Evolutionary conservation across 2,329 filamentous ascomycete genomes (phyloP).

Genomic region (Emericellopsis atlantica): DNA sequence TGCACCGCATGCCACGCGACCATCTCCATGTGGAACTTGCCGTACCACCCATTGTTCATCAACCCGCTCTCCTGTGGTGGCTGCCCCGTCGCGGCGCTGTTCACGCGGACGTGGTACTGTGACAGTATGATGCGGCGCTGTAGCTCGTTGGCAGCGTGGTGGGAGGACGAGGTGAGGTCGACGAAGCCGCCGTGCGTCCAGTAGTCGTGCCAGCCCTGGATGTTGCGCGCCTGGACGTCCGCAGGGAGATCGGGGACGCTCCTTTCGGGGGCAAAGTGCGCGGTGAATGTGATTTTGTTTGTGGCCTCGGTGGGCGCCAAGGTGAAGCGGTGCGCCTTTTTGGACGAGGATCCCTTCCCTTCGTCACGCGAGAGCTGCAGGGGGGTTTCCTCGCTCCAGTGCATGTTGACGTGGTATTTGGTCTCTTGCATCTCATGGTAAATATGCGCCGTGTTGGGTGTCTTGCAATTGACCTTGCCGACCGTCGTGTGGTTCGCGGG

Average conservation of each 20-base stretch:
- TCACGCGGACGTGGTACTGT: no score
- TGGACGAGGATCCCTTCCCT: conserved; percentile 8
- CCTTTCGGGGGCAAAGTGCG: conserved; percentile 17
- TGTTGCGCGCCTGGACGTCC: no score
- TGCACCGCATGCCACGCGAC: no score
- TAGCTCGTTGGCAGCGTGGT: no score
- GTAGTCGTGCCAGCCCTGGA: no score
- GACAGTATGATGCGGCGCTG: no score
- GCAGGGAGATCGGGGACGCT: conserved; percentile 17
- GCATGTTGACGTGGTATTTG: conserved; percentile 24
- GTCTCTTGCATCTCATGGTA: conserved; percentile 21
- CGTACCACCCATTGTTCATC: no score
- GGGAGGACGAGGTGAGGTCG: no score
- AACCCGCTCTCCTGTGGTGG: no score
- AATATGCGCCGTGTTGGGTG: conserved; percentile 14
- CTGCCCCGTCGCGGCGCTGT: no score
- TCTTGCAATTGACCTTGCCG: conserved; percentile 5
- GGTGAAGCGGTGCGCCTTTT: conserved; percentile 18
- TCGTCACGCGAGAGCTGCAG: conserved; percentile 10
- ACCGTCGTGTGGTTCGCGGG: conserved; percentile 22
- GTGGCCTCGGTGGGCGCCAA: conserved; percentile 7
- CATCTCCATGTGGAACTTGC: no score
- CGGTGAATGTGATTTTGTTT: conserved; percentile 15
- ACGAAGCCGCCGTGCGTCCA: no score
- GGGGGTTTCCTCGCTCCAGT: conserved; percentile 12